Percentiles rank a stretch among this genome's conserved stretches.
Evolutionary conservation across 768 basidiomycete species (phyloP).

Genomic region (Coprinopsis cinerea): DNA sequence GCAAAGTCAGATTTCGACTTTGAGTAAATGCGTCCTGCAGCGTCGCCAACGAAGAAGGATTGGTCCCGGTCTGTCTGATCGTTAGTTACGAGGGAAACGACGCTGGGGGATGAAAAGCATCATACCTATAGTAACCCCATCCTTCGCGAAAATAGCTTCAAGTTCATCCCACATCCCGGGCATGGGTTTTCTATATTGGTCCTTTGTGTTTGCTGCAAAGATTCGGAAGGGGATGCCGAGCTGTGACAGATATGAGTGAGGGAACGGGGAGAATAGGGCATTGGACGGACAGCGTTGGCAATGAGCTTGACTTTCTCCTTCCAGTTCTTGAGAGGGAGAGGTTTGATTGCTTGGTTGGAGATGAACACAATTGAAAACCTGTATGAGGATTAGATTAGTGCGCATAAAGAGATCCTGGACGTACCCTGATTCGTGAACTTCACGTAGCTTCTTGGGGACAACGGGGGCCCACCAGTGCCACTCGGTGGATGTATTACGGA

Average conservation of each 20-base stretch:
- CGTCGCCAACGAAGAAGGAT: constrained; percentile 86
- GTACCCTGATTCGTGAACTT: constrained; percentile 57
- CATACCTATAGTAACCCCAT: constrained; percentile 62
- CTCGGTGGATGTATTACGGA: constrained; percentile 26
- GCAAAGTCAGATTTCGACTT: constrained; percentile 57
- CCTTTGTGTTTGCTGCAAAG: constrained; percentile 70
- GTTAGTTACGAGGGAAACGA: not conserved
- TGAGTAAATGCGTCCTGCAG: constrained; percentile 64
- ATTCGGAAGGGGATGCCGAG: constrained; percentile 74
- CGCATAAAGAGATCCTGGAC: constrained; percentile 14
- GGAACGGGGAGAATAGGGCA: not conserved
- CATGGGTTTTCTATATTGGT: constrained; percentile 81
- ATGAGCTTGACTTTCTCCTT: constrained; percentile 71
- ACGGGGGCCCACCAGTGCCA: constrained; percentile 72
- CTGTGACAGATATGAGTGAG: constrained; percentile 28
- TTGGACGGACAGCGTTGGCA: constrained; percentile 48
- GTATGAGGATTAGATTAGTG: not conserved
- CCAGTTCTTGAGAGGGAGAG: constrained; percentile 52
- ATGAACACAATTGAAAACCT: constrained; percentile 73
- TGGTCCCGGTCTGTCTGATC: constrained; percentile 47
- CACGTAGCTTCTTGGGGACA: constrained; percentile 59
- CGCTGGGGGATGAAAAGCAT: not conserved
- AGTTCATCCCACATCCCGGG: constrained; percentile 81
- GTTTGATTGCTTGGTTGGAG: constrained; percentile 70
- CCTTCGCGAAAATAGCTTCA: constrained; percentile 51